These are phyloP conservation scores for Solanum clarkiae DNA, from an alignment of 257 asterid species.

Conservation along the genomic window DNA sequence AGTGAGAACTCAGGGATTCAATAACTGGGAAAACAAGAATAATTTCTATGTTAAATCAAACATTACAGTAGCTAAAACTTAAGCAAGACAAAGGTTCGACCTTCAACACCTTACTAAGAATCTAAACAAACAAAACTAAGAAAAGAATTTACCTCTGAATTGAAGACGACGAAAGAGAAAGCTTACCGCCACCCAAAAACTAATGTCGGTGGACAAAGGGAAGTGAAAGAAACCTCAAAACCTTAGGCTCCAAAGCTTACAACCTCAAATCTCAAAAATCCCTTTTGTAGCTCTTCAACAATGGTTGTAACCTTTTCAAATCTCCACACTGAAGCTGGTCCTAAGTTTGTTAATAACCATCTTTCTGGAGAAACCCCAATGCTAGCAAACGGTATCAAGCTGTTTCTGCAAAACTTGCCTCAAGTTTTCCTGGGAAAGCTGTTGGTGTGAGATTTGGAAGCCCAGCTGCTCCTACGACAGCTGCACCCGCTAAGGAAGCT, in stretches of 20 bases:
- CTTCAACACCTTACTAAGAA: no score
- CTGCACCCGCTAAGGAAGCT: slow-evolving; percentile 40
- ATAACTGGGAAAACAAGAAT: no score
- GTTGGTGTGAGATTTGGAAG: slow-evolving; percentile 70
- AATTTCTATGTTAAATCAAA: no score
- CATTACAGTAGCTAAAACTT: no score
- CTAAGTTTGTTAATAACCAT: slow-evolving; percentile 47
- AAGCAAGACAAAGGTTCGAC: no score
- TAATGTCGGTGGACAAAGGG: no score
- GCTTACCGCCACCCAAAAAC: no score
- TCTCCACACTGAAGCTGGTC: slow-evolving; percentile 75
- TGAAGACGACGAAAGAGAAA: no score
- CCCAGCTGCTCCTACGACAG: slow-evolving; percentile 30
- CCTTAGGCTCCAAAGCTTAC: neutral
- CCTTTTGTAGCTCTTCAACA: neutral
- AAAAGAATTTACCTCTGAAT: no score
- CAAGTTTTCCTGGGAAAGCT: slow-evolving; percentile 83
- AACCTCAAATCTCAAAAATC: neutral
- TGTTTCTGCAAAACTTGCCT: slow-evolving; percentile 42
- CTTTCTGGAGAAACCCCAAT: slow-evolving; percentile 65
- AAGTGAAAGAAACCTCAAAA: no score
- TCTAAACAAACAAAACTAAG: no score
- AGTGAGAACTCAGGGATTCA: no score
- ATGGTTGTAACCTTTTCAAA: slow-evolving; percentile 78
- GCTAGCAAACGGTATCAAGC: slow-evolving; percentile 69